A percentile compares a stretch with the other conserved stretches of the same genome.
These are phyloP conservation scores for Manihot esculenta DNA, from an alignment of 441 rosid species.

Conservation along the genomic window DNA sequence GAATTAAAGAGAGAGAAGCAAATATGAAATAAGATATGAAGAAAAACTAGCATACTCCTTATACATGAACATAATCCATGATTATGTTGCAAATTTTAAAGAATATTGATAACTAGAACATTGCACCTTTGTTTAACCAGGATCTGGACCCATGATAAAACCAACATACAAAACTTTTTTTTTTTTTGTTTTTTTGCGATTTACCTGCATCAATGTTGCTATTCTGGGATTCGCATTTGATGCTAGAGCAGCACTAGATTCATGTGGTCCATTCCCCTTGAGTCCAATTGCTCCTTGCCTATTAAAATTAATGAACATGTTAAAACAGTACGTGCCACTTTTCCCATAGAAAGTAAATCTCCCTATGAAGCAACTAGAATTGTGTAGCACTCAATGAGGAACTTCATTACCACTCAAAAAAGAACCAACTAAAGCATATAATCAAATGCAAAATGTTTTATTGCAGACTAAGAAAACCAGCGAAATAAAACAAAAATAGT, in stretches of 20 bases:
- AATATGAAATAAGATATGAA: too few species aligned
- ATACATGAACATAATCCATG: too few species aligned
- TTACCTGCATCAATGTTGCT: slow-evolving; percentile 52
- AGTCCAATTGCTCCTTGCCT: slow-evolving; percentile 47
- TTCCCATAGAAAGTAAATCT: slow-evolving; percentile 1
- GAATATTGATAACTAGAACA: not conserved
- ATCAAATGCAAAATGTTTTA: not conserved
- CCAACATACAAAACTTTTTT: not conserved
- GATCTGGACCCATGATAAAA: slow-evolving; percentile 5
- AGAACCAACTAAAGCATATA: not conserved
- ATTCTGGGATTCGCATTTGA: slow-evolving; percentile 36
- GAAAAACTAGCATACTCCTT: too few species aligned
- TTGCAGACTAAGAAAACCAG: not conserved
- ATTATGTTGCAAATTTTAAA: not conserved
- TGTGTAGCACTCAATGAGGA: not conserved
- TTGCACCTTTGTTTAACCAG: not conserved
- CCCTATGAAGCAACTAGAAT: slow-evolving; percentile 5
- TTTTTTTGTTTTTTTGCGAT: too few species aligned
- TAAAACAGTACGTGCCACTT: slow-evolving; percentile 13
- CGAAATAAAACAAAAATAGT: not conserved
- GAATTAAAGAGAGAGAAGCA: not conserved
- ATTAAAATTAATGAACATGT: slow-evolving; percentile 20
- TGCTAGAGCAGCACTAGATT: slow-evolving; percentile 25
- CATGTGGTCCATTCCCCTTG: slow-evolving; percentile 47
- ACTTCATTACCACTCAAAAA: not conserved